Evolutionary conservation across 805 yeast genomes (phyloP).

Genomic region (Wickerhamomyces ciferrii): DNA sequence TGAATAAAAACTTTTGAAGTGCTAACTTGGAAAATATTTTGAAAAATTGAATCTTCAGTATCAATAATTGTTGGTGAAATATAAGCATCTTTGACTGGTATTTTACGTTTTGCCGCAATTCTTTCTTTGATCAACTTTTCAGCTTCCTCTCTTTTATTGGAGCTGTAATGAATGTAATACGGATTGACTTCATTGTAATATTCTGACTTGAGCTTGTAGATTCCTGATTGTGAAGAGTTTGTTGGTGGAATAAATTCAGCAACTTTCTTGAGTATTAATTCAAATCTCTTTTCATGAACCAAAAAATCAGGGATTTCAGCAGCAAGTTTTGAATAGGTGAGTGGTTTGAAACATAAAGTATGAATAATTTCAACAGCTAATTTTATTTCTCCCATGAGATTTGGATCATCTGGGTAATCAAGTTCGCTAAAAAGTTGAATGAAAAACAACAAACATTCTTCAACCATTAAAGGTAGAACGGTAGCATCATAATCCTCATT

Average conservation of each 20-base stretch:
- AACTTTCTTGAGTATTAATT: constrained; percentile 45
- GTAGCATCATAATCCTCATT: constrained; percentile 38
- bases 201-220: constrained; percentile 61
- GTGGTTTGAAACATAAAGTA: constrained; percentile 68
- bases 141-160: constrained; percentile 83
- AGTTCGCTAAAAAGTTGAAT: constrained; percentile 68
- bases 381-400: constrained; percentile 42
- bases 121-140: constrained; percentile 54
- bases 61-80: constrained; percentile 46
- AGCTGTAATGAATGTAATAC: constrained; percentile 68
- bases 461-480: constrained; percentile 59
- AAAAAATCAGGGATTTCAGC: constrained; percentile 72
- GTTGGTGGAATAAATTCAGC: constrained; percentile 62
- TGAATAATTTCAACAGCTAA: constrained; percentile 76
- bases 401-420: constrained; percentile 45
- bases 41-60: constrained; percentile 34
- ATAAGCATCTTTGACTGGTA: constrained; percentile 42
- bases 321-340: constrained; percentile 66
- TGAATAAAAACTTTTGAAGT: constrained; percentile 46
- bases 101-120: constrained; percentile 32
- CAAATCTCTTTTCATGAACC: constrained; percentile 69
- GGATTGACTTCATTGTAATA: constrained; percentile 63
- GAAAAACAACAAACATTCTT: constrained; percentile 69
- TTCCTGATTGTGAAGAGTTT: constrained; percentile 52
- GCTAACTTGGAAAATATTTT: constrained; percentile 44